Evolutionary conservation across 106 monocot genomes (phyloP).

Genomic region (Iris macrosiphon): DNA sequence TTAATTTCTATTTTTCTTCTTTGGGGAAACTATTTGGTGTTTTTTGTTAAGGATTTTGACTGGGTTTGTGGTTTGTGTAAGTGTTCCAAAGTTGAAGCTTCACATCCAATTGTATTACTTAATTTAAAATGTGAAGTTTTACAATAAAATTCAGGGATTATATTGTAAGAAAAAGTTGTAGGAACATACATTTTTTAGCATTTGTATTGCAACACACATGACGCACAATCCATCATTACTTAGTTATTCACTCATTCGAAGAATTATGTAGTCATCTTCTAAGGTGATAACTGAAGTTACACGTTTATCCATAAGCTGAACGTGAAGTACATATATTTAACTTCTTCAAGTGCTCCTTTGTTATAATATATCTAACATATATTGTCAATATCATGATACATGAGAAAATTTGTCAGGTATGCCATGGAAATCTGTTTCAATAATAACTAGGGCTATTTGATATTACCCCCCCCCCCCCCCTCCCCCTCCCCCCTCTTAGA

Average conservation of each 20-base stretch:
- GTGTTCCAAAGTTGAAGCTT: too few species aligned
- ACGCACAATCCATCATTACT: slow-evolving; percentile 33
- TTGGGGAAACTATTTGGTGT: too few species aligned
- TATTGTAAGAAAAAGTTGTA: neutral
- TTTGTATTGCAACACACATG: slow-evolving; percentile 31
- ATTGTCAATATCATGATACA: neutral
- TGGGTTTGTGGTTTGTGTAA: too few species aligned
- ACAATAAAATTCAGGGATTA: too few species aligned
- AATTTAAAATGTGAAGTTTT: too few species aligned
- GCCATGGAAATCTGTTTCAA: slow-evolving; percentile 10
- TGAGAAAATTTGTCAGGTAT: neutral
- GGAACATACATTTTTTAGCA: slow-evolving; percentile 13
- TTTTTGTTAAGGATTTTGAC: too few species aligned
- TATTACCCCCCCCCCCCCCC: too few species aligned
- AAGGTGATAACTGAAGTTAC: slow-evolving; percentile 10
- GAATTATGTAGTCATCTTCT: slow-evolving; percentile 20
- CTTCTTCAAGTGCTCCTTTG: slow-evolving; percentile 39
- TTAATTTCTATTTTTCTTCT: too few species aligned
- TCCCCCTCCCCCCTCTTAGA: too few species aligned
- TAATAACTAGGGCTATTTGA: too few species aligned
- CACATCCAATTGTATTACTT: too few species aligned
- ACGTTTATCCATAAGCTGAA: slow-evolving; percentile 11
- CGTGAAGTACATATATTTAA: slow-evolving; percentile 18
- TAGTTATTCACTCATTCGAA: slow-evolving; percentile 22
- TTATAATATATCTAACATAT: slow-evolving; percentile 19